Evolutionary conservation across 2,329 filamentous ascomycete species (phyloP).

Genomic region (Aspergillus sp.): DNA sequence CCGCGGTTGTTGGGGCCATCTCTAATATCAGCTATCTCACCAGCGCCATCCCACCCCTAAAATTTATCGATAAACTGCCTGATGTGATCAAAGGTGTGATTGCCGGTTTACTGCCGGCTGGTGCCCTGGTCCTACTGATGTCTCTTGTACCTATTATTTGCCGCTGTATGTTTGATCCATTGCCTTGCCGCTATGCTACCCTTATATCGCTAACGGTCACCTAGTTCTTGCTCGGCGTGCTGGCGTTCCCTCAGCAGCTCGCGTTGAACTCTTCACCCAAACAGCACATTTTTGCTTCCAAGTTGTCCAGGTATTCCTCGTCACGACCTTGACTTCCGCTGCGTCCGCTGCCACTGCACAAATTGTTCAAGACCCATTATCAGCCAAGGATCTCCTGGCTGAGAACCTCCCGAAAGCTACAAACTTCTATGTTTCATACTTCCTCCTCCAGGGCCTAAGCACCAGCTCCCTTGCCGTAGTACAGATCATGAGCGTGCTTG

Average conservation of each 20-base stretch:
- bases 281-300: conserved; percentile 75
- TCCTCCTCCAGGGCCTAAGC: conserved; percentile 83
- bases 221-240: conserved; percentile 74
- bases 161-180: conserved; percentile 55
- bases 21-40: conserved; percentile 76
- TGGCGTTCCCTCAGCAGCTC: conserved; percentile 75
- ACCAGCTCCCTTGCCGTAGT: conserved; percentile 72
- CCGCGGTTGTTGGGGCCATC: conserved; percentile 80
- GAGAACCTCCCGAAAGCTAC: conserved; percentile 78
- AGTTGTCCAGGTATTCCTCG: conserved; percentile 85
- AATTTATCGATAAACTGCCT: conserved; percentile 74
- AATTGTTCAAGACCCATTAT: conserved; percentile 65
- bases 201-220: conserved; percentile 49
- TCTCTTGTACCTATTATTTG: conserved; percentile 80
- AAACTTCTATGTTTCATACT: conserved; percentile 95
- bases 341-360: conserved; percentile 69
- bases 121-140: conserved; percentile 81
- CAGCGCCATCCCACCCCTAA: conserved; percentile 58
- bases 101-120: conserved; percentile 77
- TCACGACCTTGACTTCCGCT: conserved; percentile 79
- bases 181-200: neutral
- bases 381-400: conserved; percentile 67
- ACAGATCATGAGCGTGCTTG: conserved; percentile 68
- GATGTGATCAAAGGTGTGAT: conserved; percentile 71
- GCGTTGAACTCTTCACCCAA: conserved; percentile 85